Conservation (phyloP, 2,329 filamentous ascomycete species). For the Fusarium burgessii region DNA sequence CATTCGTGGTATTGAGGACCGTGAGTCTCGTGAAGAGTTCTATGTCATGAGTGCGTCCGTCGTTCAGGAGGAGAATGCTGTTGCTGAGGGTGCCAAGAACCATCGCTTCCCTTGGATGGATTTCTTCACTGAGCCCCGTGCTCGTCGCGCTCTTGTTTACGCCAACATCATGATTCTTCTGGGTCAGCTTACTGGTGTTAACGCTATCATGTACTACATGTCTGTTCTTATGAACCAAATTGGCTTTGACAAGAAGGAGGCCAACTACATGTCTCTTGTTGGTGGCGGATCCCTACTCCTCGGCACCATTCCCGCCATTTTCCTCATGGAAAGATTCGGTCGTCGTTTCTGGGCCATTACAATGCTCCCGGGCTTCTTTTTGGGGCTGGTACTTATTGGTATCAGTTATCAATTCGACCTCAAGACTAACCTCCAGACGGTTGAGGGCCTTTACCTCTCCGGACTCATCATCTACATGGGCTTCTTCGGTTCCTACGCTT, state of each 20-base stretch:
- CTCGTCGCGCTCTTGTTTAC: slow-evolving; percentile 74
- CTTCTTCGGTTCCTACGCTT: slow-evolving; percentile 76
- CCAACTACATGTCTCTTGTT: slow-evolving; percentile 81
- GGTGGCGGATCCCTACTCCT: slow-evolving; percentile 75
- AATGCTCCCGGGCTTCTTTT: slow-evolving; percentile 78
- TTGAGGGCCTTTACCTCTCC: slow-evolving; percentile 72
- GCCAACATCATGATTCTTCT: slow-evolving; percentile 78
- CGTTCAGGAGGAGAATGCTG: slow-evolving; percentile 65
- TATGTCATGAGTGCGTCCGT: slow-evolving; percentile 77
- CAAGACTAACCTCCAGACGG: slow-evolving; percentile 58
- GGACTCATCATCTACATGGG: slow-evolving; percentile 77
- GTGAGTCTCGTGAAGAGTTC: slow-evolving; percentile 75
- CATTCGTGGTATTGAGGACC: slow-evolving; percentile 70
- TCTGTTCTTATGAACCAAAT: slow-evolving; percentile 74
- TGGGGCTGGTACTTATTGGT: slow-evolving; percentile 76
- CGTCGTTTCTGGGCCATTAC: slow-evolving; percentile 80
- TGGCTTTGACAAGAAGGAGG: slow-evolving; percentile 70
- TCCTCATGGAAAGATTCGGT: slow-evolving; percentile 79
- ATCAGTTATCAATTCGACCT: slow-evolving; percentile 69
- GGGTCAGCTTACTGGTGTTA: slow-evolving; percentile 78
- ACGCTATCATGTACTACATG: slow-evolving; percentile 80
- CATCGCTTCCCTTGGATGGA: slow-evolving; percentile 77
- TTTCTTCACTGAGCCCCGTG: slow-evolving; percentile 76
- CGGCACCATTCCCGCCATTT: slow-evolving; percentile 75
- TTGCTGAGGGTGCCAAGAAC: slow-evolving; percentile 63